A percentile compares a stretch with the other conserved stretches of the same genome.
Evolutionary conservation across 2,329 filamentous ascomycete genomes (phyloP).

Genomic region (Fusarium sp.): DNA sequence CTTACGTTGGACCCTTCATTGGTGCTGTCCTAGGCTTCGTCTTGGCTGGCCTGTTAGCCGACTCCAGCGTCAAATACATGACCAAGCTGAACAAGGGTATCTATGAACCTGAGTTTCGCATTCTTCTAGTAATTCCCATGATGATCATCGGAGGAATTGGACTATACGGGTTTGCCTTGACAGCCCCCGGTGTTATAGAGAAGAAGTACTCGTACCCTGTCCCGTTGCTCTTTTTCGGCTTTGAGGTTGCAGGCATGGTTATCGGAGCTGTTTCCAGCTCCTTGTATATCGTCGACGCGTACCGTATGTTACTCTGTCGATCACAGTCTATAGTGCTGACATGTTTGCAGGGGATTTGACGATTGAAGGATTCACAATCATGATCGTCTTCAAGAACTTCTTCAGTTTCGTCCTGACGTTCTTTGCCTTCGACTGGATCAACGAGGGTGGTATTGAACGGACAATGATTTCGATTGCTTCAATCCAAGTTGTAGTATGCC

Average conservation of each 20-base stretch:
- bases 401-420: conserved; percentile 90
- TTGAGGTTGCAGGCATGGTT: conserved; percentile 91
- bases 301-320: conserved; percentile 69
- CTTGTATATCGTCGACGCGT: conserved; percentile 92
- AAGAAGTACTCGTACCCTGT: conserved; percentile 76
- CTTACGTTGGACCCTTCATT: conserved; percentile 87
- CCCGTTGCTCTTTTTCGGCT: conserved; percentile 84
- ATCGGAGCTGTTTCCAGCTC: conserved; percentile 88
- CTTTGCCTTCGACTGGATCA: conserved; percentile 86
- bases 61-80: conserved; percentile 77
- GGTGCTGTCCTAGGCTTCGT: conserved; percentile 84
- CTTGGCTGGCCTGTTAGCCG: conserved; percentile 79
- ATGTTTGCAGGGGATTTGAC: conserved; percentile 74
- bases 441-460: conserved; percentile 69
- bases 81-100: conserved; percentile 82
- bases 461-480: conserved; percentile 79
- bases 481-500: conserved; percentile 82
- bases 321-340: background rate
- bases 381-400: conserved; percentile 94
- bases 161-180: conserved; percentile 86
- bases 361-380: conserved; percentile 89
- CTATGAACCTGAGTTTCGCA: conserved; percentile 92
- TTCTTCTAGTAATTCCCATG: conserved; percentile 86
- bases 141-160: conserved; percentile 82
- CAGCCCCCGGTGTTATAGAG: conserved; percentile 69